Evolutionary conservation across 768 basidiomycete genomes (phyloP).

Genomic region (Rhodotorula babjevae): DNA sequence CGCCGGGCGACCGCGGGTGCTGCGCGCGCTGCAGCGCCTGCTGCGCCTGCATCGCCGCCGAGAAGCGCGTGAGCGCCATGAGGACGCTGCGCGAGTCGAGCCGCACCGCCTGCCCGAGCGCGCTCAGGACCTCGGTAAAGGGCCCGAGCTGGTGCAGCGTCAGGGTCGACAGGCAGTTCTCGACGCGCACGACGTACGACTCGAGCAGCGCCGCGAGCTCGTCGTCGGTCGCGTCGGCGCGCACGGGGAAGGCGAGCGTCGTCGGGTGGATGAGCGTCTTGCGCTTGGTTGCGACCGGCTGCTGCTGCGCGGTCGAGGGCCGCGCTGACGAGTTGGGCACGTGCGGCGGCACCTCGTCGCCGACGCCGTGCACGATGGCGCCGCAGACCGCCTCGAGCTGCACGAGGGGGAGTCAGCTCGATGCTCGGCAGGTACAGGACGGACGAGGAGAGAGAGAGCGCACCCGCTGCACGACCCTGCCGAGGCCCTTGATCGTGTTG

Average conservation of each 20-base stretch:
- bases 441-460: not conserved
- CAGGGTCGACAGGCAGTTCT: constrained; percentile 40
- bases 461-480: constrained; percentile 30
- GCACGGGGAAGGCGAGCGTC: constrained; percentile 33
- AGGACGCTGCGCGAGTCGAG: constrained; percentile 25
- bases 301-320: constrained; percentile 8
- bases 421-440: too few species aligned
- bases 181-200: constrained; percentile 38
- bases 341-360: not conserved
- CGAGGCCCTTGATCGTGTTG: constrained; percentile 25
- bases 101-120: constrained; percentile 26
- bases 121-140: constrained; percentile 40
- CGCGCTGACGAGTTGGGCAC: constrained; percentile 7
- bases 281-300: constrained; percentile 18
- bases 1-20: not conserved
- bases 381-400: constrained; percentile 27
- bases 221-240: constrained; percentile 41
- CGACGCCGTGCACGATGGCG: constrained; percentile 23
- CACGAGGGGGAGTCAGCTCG: not conserved
- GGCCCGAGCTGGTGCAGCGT: constrained; percentile 41
- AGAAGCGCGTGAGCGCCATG: constrained; percentile 33
- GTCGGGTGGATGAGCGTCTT: constrained; percentile 26
- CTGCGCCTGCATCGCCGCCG: constrained; percentile 27
- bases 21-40: not conserved
- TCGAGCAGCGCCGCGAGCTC: constrained; percentile 41